These are phyloP conservation scores for Saccharomyces eubayanus DNA, from an alignment of 805 yeast species.

Conservation along the genomic window DNA sequence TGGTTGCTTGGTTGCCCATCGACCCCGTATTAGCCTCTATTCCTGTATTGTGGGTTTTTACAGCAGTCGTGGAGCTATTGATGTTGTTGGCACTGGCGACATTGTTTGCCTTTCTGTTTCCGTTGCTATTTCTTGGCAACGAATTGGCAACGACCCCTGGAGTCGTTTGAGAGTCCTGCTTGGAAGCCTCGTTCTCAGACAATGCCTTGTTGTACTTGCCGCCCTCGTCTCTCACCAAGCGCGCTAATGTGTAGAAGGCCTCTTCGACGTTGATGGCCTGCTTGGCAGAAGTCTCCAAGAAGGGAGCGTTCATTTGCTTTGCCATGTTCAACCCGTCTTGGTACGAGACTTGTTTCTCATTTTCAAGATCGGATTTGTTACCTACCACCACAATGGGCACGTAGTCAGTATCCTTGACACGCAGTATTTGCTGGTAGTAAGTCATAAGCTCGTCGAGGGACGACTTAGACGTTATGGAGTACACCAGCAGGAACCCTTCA, in stretches of 20 bases:
- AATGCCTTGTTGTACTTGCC: not conserved
- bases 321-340: constrained; percentile 59
- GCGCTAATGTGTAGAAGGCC: constrained; percentile 60
- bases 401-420: constrained; percentile 63
- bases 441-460: constrained; percentile 75
- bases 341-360: constrained; percentile 59
- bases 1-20: not conserved
- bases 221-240: constrained; percentile 38
- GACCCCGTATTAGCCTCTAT: not conserved
- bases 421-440: constrained; percentile 65
- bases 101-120: not conserved
- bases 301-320: constrained; percentile 53
- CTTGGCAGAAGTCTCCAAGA: constrained; percentile 87
- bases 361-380: constrained; percentile 63
- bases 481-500: constrained; percentile 82
- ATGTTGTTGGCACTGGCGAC: not conserved
- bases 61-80: not conserved
- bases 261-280: constrained; percentile 80
- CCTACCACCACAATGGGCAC: constrained; percentile 75
- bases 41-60: not conserved
- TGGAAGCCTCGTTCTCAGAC: not conserved
- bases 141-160: not conserved
- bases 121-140: not conserved
- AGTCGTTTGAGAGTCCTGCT: not conserved
- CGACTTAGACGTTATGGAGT: constrained; percentile 72